phyloP scores from a whole-genome alignment of 768 basidiomycete genomes.

The Amanita rimosa region DNA sequence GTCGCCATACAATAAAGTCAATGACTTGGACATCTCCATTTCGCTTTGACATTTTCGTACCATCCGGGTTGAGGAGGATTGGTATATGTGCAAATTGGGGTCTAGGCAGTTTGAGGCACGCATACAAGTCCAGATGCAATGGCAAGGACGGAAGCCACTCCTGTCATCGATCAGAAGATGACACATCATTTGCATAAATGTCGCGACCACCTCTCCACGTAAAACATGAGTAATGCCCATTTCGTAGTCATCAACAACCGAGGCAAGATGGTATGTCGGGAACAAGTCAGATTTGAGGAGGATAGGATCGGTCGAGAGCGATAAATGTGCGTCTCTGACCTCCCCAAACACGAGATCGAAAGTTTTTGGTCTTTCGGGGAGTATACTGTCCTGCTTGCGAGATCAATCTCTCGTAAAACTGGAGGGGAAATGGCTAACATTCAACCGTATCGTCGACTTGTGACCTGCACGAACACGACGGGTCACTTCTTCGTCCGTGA shows the following conservation, averaged over 20 bases:
- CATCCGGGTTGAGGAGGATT: conserved; percentile 80
- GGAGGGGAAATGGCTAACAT: conserved; percentile 38
- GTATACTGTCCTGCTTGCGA: conserved; percentile 39
- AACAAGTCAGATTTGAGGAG: conserved; percentile 86
- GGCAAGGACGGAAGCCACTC: conserved; percentile 96
- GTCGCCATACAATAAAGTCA: conserved; percentile 62
- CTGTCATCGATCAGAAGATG: conserved; percentile 22
- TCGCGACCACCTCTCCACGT: conserved; percentile 64
- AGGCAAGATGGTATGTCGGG: conserved; percentile 95
- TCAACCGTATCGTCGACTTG: conserved; percentile 75
- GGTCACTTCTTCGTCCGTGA: conserved; percentile 78
- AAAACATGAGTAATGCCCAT: conserved; percentile 97
- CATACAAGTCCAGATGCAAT: conserved; percentile 84
- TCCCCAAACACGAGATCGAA: conserved; percentile 69
- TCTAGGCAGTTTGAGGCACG: conserved; percentile 53
- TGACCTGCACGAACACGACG: conserved; percentile 67
- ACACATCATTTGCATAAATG: not conserved
- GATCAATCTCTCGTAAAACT: conserved; percentile 2
- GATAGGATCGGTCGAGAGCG: conserved; percentile 81
- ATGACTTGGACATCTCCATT: conserved; percentile 81
- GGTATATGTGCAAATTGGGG: conserved; percentile 91
- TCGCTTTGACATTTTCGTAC: conserved; percentile 91
- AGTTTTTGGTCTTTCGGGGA: conserved; percentile 38
- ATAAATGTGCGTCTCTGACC: conserved; percentile 64
- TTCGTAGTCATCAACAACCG: conserved; percentile 88